Conservation (phyloP, 352 stramenopile genomes). For the Phytopythium chamaehyphon region DNA sequence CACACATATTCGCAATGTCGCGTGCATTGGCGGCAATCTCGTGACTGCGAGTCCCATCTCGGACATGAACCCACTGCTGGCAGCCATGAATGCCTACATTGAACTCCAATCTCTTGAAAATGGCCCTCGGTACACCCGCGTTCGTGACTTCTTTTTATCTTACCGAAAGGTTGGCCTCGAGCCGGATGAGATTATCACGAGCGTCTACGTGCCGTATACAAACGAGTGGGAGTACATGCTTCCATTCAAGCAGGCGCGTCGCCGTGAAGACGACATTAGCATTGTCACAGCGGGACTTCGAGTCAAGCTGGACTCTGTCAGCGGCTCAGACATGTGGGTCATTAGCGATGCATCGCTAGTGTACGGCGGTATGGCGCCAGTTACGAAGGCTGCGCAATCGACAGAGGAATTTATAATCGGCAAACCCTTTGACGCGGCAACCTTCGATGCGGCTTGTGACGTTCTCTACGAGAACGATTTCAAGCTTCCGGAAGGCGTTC, state of each 20-base stretch:
- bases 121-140: slow-evolving; percentile 38
- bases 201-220: slow-evolving; percentile 87
- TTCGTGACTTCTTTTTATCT: slow-evolving; percentile 93
- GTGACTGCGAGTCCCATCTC: slow-evolving; percentile 96
- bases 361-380: slow-evolving; percentile 68
- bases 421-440: slow-evolving; percentile 72
- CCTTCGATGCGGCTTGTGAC: slow-evolving; percentile 80
- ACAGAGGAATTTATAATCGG: slow-evolving; percentile 75
- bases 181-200: slow-evolving; percentile 89
- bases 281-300: slow-evolving; percentile 95
- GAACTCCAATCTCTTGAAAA: slow-evolving; percentile 39
- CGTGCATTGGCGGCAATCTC: slow-evolving; percentile 94
- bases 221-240: slow-evolving; percentile 90
- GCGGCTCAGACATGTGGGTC: slow-evolving; percentile 68
- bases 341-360: slow-evolving; percentile 55
- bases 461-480: slow-evolving; percentile 87
- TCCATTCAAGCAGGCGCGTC: slow-evolving; percentile 94
- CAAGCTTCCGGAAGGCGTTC: slow-evolving; percentile 86
- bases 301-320: slow-evolving; percentile 66
- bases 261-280: slow-evolving; percentile 96
- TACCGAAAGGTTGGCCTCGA: slow-evolving; percentile 93
- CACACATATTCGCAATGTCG: slow-evolving; percentile 96
- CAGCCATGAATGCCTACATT: slow-evolving; percentile 76
- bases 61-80: slow-evolving; percentile 97
- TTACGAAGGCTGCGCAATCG: slow-evolving; percentile 47